A percentile compares a stretch with the other conserved stretches of the same genome.
phyloP scores from a whole-genome alignment of 176 grass and related monocot species.

The bread wheat (Triticum aestivum) region DNA sequence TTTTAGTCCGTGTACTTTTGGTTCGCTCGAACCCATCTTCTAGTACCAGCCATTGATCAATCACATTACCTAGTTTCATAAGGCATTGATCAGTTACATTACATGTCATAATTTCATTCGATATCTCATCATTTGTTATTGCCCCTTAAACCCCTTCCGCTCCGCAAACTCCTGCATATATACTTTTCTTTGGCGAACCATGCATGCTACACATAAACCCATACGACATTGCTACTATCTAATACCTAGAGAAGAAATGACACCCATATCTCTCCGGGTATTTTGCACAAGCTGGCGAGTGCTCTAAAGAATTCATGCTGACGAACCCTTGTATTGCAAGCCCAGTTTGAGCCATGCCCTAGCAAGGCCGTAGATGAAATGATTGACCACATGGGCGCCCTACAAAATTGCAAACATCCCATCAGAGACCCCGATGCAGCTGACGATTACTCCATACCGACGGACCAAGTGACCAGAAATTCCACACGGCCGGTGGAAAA shows the following conservation, averaged over 20 bases:
- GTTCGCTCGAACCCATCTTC: too few species aligned
- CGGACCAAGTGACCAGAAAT: constrained; percentile 28
- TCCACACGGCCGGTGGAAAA: constrained; percentile 46
- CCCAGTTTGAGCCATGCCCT: constrained; percentile 46
- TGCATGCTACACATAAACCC: not conserved
- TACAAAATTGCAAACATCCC: constrained; percentile 28
- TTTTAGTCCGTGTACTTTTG: too few species aligned
- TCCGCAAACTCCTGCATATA: not conserved
- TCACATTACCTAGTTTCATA: not conserved
- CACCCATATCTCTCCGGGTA: not conserved
- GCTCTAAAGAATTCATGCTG: constrained; percentile 2
- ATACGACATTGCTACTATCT: not conserved
- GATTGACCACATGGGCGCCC: constrained; percentile 23
- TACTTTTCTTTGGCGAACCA: not conserved
- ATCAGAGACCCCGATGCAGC: constrained; percentile 26
- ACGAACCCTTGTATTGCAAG: constrained; percentile 7
- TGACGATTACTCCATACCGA: constrained; percentile 15
- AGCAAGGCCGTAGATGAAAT: constrained; percentile 24
- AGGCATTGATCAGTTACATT: not conserved
- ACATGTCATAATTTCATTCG: not conserved
- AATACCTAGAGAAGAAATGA: not conserved
- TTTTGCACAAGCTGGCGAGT: constrained; percentile 9
- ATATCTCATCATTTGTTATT: not conserved
- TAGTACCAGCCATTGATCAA: not conserved
- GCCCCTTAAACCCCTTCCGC: not conserved